Conservation (phyloP, 495 filamentous ascomycete genomes). For the Durotheca rogersii region DNA sequence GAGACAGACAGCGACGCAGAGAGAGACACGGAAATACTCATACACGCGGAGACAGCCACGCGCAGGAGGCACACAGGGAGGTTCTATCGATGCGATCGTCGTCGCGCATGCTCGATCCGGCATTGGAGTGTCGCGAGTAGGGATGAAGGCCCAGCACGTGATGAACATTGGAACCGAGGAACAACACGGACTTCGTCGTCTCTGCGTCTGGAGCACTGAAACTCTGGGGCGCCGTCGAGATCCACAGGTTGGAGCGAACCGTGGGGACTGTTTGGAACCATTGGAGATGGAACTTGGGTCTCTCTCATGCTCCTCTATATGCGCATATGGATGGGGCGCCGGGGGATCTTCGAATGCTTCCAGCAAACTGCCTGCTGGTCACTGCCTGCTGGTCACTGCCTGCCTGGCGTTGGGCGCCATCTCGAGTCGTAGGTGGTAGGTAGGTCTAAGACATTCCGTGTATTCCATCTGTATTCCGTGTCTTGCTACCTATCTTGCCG, state of each 20-base stretch:
- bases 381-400: too few relatives aligned
- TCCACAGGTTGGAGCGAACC: slow-evolving; percentile 2
- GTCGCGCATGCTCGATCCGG: background rate
- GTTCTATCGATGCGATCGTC: background rate
- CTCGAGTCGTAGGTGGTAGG: too few relatives aligned
- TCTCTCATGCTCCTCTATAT: background rate
- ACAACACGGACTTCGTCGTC: background rate
- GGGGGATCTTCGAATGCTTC: background rate
- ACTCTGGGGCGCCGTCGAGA: slow-evolving; percentile 8
- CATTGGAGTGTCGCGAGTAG: too few relatives aligned
- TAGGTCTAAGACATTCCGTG: too few relatives aligned
- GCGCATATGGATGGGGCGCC: slow-evolving; percentile 4
- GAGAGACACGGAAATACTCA: too few relatives aligned
- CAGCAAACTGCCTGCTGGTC: too few relatives aligned
- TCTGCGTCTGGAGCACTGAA: slow-evolving; percentile 9
- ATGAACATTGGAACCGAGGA: background rate
- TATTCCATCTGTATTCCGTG: too few relatives aligned
- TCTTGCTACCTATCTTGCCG: too few relatives aligned
- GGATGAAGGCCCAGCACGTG: background rate
- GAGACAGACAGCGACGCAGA: too few relatives aligned
- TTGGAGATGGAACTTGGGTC: slow-evolving; percentile 7
- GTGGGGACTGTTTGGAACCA: too few relatives aligned
- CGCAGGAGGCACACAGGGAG: background rate
- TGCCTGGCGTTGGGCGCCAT: too few relatives aligned
- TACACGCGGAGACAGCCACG: too few relatives aligned